These are phyloP conservation scores for Solanum dulcamara DNA, from an alignment of 257 asterid species.

Conservation along the genomic window DNA sequence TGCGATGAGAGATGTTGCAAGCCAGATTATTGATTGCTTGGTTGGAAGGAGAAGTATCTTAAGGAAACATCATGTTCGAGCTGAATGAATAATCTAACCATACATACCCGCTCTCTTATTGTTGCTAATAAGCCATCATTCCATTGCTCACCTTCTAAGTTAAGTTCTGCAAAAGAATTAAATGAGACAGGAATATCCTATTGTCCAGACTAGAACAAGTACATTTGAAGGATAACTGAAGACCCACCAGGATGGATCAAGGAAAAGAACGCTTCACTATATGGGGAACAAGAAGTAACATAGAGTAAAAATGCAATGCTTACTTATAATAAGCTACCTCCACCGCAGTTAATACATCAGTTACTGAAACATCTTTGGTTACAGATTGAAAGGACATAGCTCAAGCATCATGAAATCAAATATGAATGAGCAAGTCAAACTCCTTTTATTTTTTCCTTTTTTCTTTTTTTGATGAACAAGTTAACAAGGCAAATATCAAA, in stretches of 20 bases:
- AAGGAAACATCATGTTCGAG: not conserved
- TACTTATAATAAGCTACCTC: not conserved
- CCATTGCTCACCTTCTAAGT: conserved; percentile 94
- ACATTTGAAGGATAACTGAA: not conserved
- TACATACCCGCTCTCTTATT: conserved; percentile 81
- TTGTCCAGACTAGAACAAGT: not conserved
- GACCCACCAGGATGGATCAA: not conserved
- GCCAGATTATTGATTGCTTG: not conserved
- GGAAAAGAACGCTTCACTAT: not conserved
- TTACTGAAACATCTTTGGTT: not conserved
- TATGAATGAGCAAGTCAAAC: not conserved
- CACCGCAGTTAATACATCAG: not conserved
- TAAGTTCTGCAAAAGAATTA: conserved; percentile 50
- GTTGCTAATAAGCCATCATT: conserved; percentile 94
- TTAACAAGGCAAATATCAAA: not conserved
- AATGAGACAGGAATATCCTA: not conserved
- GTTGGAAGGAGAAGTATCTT: not conserved
- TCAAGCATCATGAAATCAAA: not conserved
- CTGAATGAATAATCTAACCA: not conserved
- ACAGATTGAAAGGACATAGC: not conserved
- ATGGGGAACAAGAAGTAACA: not conserved
- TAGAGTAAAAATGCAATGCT: not conserved
- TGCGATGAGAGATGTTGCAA: no score
- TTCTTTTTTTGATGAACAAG: not conserved
- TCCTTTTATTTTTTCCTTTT: not conserved